These are phyloP conservation scores for Torulaspora indica DNA, from an alignment of 805 yeast genomes.

Conservation along the genomic window DNA sequence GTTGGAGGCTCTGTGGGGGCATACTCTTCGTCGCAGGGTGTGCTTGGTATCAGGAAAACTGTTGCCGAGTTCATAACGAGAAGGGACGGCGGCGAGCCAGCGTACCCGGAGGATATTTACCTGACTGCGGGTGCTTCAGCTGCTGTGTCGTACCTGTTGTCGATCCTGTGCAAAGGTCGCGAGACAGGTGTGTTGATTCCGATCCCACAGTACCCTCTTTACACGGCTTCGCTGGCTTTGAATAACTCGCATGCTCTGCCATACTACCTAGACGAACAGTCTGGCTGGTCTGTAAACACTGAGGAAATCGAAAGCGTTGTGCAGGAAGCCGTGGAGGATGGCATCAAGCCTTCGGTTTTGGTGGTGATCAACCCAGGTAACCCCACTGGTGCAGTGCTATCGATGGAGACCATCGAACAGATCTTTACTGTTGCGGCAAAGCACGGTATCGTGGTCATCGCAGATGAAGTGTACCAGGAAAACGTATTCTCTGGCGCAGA, in stretches of 20 bases:
- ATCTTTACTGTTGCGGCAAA: conserved; percentile 78
- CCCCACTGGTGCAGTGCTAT: conserved; percentile 89
- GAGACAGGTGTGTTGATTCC: conserved; percentile 84
- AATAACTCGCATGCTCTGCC: conserved; percentile 80
- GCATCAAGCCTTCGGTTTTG: conserved; percentile 65
- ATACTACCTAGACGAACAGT: conserved; percentile 74
- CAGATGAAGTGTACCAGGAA: conserved; percentile 98
- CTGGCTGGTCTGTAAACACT: conserved; percentile 81
- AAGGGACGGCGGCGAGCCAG: conserved; percentile 72
- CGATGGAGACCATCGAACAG: conserved; percentile 59
- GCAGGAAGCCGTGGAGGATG: conserved; percentile 44
- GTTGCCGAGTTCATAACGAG: conserved; percentile 74
- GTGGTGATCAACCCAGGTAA: conserved; percentile 98
- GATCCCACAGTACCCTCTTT: conserved; percentile 95
- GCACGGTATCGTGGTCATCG: conserved; percentile 78
- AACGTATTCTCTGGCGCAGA: conserved; percentile 71
- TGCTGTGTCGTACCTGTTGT: conserved; percentile 78
- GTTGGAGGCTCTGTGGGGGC: conserved; percentile 86
- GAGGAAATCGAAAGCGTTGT: conserved; percentile 55
- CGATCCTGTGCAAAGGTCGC: conserved; percentile 61
- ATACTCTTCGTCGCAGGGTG: conserved; percentile 91
- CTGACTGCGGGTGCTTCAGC: conserved; percentile 93
- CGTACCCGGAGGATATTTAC: conserved; percentile 69
- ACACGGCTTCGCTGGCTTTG: conserved; percentile 89
- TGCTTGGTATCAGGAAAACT: conserved; percentile 59